These are phyloP conservation scores for Fusarium sp. DNA, from an alignment of 2,329 filamentous ascomycete genomes.

Conservation along the genomic window DNA sequence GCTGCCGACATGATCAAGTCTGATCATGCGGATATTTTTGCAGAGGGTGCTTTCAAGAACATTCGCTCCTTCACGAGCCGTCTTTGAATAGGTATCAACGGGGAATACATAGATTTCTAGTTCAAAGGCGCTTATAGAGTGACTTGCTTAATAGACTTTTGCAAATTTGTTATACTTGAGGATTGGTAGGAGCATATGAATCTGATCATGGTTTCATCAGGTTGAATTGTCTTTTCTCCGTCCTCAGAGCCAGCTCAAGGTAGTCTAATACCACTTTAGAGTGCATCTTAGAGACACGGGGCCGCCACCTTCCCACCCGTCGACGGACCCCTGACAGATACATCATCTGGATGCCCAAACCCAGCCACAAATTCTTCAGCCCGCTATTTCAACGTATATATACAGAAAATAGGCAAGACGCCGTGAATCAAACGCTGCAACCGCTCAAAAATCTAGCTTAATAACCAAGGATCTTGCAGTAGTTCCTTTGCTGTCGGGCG, in stretches of 20 bases:
- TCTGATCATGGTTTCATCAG: too few species aligned
- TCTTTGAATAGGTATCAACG: not conserved
- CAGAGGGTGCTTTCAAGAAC: not conserved
- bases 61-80: not conserved
- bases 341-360: too few species aligned
- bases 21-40: not conserved
- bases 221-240: too few species aligned
- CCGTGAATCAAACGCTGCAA: not conserved
- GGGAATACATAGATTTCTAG: not conserved
- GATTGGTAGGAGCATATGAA: too few species aligned
- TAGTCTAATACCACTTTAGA: too few species aligned
- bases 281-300: too few species aligned
- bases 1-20: slow-evolving; percentile 10
- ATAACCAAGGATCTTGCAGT: not conserved
- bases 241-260: too few species aligned
- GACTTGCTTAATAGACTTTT: not conserved
- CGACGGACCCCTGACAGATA: too few species aligned
- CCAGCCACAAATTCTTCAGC: too few species aligned
- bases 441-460: not conserved
- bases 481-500: not conserved
- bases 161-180: not conserved
- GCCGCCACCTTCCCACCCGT: too few species aligned
- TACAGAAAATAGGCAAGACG: too few species aligned
- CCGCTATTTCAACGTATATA: too few species aligned
- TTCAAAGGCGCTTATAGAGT: not conserved